phyloP scores from a whole-genome alignment of 208 protist species.

The Angomonas desouzai region DNA sequence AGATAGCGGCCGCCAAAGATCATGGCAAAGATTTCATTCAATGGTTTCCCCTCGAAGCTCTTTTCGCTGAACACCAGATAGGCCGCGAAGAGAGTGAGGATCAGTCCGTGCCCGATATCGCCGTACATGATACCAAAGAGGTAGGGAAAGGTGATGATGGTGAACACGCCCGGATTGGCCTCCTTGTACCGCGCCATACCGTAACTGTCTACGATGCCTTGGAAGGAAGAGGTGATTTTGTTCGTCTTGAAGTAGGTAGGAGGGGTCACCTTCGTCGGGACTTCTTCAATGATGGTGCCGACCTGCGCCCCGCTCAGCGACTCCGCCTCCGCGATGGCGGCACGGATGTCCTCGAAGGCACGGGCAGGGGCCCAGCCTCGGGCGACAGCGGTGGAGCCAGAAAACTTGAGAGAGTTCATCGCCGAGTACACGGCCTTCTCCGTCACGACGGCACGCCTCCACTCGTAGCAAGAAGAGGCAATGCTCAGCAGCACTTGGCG shows the following conservation, averaged over 20 bases:
- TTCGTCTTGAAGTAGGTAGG: conserved; percentile 98
- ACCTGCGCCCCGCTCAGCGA: conserved; percentile 83
- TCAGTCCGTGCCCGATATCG: conserved; percentile 98
- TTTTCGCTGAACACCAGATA: conserved; percentile 89
- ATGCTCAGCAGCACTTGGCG: conserved; percentile 76
- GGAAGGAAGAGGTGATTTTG: conserved; percentile 96
- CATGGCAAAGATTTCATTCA: conserved; percentile 91
- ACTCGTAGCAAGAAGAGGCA: conserved; percentile 67
- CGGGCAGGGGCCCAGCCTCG: conserved; percentile 91
- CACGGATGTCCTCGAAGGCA: conserved; percentile 69
- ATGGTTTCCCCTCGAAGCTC: conserved; percentile 61
- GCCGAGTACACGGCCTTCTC: conserved; percentile 96
- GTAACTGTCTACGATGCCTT: conserved; percentile 98
- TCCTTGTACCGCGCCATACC: conserved; percentile 93
- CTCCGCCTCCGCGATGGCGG: conserved; percentile 71
- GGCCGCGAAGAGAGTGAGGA: conserved; percentile 85
- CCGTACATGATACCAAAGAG: conserved; percentile 99
- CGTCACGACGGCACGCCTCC: conserved; percentile 87
- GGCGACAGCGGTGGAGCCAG: conserved; percentile 88
- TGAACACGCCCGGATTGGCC: conserved; percentile 94
- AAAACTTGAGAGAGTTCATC: conserved; percentile 96
- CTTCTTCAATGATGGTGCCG: conserved; percentile 89
- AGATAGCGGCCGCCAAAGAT: conserved; percentile 93
- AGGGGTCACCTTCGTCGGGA: conserved; percentile 86
- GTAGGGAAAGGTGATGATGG: conserved; percentile 99